These are phyloP conservation scores for Orbilia brochopaga DNA, from an alignment of 2,329 filamentous ascomycete genomes.

Conservation along the genomic window DNA sequence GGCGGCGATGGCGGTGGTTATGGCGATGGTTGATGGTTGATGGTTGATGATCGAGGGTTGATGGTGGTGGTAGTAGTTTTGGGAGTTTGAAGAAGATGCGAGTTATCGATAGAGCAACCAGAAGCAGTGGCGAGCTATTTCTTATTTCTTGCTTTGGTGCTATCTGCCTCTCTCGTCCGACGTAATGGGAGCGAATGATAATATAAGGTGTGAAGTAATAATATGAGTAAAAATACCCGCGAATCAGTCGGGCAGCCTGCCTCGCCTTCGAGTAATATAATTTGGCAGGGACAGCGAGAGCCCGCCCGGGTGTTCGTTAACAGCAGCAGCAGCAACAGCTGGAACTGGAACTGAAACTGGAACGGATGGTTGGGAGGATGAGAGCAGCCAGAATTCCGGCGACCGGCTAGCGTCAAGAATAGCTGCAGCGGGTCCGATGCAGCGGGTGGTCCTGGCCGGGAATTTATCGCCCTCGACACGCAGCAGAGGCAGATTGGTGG, in stretches of 20 bases:
- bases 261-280: background rate
- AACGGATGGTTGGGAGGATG: background rate
- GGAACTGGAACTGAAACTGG: no score
- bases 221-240: background rate
- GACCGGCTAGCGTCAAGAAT: background rate
- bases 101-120: constrained; percentile 3
- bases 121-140: background rate
- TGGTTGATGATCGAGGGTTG: no score
- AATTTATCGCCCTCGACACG: no score
- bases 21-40: background rate
- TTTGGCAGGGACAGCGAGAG: background rate
- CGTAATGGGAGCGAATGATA: background rate
- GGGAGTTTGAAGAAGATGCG: constrained; percentile 1
- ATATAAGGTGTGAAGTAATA: constrained; percentile 1
- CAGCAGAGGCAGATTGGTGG: background rate
- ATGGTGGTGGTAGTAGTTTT: background rate
- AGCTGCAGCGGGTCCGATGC: background rate
- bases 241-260: no score
- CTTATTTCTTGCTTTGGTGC: background rate
- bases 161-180: background rate
- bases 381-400: background rate
- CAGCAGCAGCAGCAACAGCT: background rate
- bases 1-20: background rate
- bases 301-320: background rate
- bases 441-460: background rate